Conservation (phyloP, 1,139 yeast genomes). For the Protomyces inundatus region DNA sequence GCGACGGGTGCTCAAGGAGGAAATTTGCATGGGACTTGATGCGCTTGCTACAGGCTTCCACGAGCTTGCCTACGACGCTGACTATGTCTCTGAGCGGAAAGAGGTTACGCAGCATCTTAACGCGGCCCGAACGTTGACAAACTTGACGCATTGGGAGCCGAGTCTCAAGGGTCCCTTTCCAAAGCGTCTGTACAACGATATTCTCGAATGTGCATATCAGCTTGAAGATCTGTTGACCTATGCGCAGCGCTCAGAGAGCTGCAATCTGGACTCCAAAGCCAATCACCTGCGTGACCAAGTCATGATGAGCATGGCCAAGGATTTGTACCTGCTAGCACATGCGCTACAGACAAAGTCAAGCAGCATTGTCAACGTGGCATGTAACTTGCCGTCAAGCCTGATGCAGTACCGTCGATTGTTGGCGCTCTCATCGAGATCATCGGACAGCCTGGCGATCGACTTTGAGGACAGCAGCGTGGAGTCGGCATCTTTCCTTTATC, state of each 20-base stretch:
- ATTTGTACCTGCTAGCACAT: background rate
- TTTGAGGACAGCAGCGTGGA: background rate
- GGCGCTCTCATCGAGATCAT: background rate
- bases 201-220: background rate
- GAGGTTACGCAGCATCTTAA: background rate
- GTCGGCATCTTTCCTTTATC: background rate
- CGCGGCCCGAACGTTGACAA: background rate
- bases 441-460: background rate
- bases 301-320: background rate
- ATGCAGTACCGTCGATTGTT: background rate
- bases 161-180: conserved; percentile 8
- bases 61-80: background rate
- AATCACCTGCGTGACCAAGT: background rate
- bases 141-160: conserved; percentile 4
- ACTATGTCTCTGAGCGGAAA: background rate
- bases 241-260: background rate
- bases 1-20: conserved; percentile 3
- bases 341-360: background rate
- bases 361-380: background rate
- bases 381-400: background rate
- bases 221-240: background rate
- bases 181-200: background rate
- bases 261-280: background rate
- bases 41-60: background rate
- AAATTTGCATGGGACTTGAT: background rate